Conservation (phyloP, 495 filamentous ascomycete species). For the Extremus antarcticus region DNA sequence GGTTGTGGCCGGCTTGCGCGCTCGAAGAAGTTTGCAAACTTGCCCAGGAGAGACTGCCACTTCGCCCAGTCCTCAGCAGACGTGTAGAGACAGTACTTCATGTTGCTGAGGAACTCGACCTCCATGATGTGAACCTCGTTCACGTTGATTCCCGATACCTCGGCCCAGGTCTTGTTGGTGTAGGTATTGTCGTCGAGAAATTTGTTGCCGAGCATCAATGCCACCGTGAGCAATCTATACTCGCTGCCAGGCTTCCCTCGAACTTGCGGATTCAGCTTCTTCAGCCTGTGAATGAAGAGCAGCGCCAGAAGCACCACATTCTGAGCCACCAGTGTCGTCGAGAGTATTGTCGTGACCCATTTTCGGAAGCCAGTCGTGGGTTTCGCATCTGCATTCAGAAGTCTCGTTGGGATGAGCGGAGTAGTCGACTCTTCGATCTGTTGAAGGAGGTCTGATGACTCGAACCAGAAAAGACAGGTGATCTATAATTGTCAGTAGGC, state of each 20-base stretch:
- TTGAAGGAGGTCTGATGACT: constrained; percentile 65
- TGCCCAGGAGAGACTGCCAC: constrained; percentile 72
- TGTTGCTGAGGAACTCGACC: constrained; percentile 97
- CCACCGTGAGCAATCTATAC: constrained; percentile 88
- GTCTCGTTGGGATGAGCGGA: constrained; percentile 36
- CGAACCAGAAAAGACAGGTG: constrained; percentile 98
- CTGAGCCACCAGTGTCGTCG: constrained; percentile 92
- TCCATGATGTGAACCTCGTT: constrained; percentile 98
- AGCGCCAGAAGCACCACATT: constrained; percentile 89
- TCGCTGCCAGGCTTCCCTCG: constrained; percentile 89
- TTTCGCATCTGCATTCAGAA: constrained; percentile 59
- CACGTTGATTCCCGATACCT: constrained; percentile 90
- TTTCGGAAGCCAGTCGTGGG: constrained; percentile 73
- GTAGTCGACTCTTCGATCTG: constrained; percentile 56
- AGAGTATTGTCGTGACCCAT: constrained; percentile 84
- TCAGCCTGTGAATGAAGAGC: constrained; percentile 86
- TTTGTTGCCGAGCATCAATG: constrained; percentile 97
- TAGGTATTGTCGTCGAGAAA: constrained; percentile 99
- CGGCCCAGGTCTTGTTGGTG: constrained; percentile 99
- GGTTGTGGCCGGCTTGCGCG: constrained; percentile 36
- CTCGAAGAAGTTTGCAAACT: constrained; percentile 72
- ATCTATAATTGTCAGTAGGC: constrained; percentile 42
- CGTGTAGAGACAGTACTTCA: constrained; percentile 84
- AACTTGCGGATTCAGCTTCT: constrained; percentile 75
- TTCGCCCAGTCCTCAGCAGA: constrained; percentile 71